Evolutionary conservation across 768 basidiomycete genomes (phyloP).

Genomic region (Cystobasidium tubakii): DNA sequence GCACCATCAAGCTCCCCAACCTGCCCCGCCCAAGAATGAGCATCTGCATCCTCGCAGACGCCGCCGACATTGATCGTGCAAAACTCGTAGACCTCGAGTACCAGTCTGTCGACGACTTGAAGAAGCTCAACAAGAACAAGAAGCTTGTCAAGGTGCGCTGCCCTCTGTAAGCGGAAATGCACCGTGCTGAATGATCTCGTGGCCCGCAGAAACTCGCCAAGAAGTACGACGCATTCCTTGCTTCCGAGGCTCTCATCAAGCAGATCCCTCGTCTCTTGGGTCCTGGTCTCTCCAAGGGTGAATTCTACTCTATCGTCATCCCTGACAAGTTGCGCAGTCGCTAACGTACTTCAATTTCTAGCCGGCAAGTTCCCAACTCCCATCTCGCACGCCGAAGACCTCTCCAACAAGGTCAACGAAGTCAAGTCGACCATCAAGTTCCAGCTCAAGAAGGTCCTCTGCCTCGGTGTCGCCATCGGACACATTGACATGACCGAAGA

Average conservation of each 20-base stretch:
- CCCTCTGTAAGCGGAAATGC: too few species aligned
- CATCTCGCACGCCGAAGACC: slow-evolving; percentile 83
- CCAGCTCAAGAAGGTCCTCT: slow-evolving; percentile 60
- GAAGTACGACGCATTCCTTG: slow-evolving; percentile 98
- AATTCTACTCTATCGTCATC: too few species aligned
- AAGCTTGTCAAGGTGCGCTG: slow-evolving; percentile 85
- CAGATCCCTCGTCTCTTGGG: slow-evolving; percentile 99
- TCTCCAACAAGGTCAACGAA: slow-evolving; percentile 81
- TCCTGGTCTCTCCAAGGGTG: slow-evolving; percentile 98
- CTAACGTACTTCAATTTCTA: too few species aligned
- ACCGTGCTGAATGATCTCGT: too few species aligned
- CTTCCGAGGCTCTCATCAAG: slow-evolving; percentile 96
- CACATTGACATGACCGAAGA: slow-evolving; percentile 97
- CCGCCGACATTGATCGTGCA: slow-evolving; percentile 94
- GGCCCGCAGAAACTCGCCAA: slow-evolving; percentile 90
- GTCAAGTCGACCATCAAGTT: slow-evolving; percentile 95
- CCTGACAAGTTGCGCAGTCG: too few species aligned
- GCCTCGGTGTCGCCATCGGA: slow-evolving; percentile 96
- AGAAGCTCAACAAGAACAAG: slow-evolving; percentile 90
- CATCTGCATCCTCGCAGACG: slow-evolving; percentile 98
- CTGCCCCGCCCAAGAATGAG: slow-evolving; percentile 98
- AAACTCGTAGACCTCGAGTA: slow-evolving; percentile 95
- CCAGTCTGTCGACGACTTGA: slow-evolving; percentile 99
- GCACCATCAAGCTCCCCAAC: slow-evolving; percentile 95
- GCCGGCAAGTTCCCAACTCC: slow-evolving; percentile 99